Base-by-base conservation (phyloP, 345 rosid species). In the Pistacia vera region DNA sequence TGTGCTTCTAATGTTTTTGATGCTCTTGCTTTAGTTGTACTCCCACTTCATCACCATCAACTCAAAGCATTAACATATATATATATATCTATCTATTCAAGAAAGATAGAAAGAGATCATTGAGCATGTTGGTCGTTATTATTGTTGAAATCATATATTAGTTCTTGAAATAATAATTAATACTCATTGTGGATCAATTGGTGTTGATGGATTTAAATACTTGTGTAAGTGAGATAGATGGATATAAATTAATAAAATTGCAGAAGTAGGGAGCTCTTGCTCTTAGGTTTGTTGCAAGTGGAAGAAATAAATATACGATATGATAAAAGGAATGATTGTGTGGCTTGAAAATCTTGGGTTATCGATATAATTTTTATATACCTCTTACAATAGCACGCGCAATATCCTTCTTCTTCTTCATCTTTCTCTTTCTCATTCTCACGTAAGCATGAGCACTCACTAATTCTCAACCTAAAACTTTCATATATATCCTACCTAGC, bases 271-370 rank as follows among this genome's bases (percentile, higher is more conserved):
- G 46, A 41, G 46, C 9, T 41, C 9, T 7, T 35, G 58, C 38
- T 13, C 70, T 77, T 61, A 17, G 56, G 55, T 60, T 72, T 76
- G 28, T 77, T 70, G 70, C 11, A 51, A 52, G 79, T 77, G 79
- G 79, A 52, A 55, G 70, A 44, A 63, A 62, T 77, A 44, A 63
- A 62, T 77, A 41, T 41, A 41, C 9, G 8, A 41, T 8, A 52
- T 63, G 74, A 63, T 54, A 63, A 36, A 62, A 51, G 25, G 38
- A 52, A 54, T 70, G 51, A 77, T 62, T 51, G 62, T 63, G 75
- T 20, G 70, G 48, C 70, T 63, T 70, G 75, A 70, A 76, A 69
- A 76, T 58, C 60, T 46, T 73, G 56, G 56, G 1, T 49, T 63
- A n/a, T 63, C 28, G 59, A 33, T 41, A 33, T 63, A 25, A 71